These are phyloP conservation scores for Stagonosporopsis rhizophila DNA, from an alignment of 2,329 filamentous ascomycete species.

Conservation along the genomic window DNA sequence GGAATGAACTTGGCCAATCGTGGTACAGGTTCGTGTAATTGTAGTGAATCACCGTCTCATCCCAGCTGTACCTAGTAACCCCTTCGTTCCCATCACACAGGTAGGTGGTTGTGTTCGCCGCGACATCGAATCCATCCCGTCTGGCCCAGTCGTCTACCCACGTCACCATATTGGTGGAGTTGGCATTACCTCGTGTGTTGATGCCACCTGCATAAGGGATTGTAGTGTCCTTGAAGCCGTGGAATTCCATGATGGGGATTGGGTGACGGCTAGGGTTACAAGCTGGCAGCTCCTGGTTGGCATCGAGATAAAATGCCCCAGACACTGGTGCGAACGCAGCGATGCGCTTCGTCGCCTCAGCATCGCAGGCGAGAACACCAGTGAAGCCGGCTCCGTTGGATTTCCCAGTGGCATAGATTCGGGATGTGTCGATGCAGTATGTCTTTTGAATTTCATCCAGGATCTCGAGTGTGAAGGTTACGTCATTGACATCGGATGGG, in stretches of 20 bases:
- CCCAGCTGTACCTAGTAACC: slow-evolving; percentile 35
- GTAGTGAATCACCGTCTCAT: slow-evolving; percentile 50
- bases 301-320: slow-evolving; percentile 55
- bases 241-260: slow-evolving; percentile 55
- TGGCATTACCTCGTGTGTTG: slow-evolving; percentile 31
- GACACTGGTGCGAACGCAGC: slow-evolving; percentile 60
- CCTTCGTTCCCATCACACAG: slow-evolving; percentile 41
- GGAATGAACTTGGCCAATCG: slow-evolving; percentile 50
- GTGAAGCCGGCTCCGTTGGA: slow-evolving; percentile 64
- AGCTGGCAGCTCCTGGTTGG: slow-evolving; percentile 25
- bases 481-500: slow-evolving; percentile 51
- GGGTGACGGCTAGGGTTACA: slow-evolving; percentile 38
- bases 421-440: slow-evolving; percentile 56
- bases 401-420: slow-evolving; percentile 59
- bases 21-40: slow-evolving; percentile 49
- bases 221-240: slow-evolving; percentile 52
- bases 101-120: slow-evolving; percentile 34
- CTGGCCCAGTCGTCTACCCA: slow-evolving; percentile 51
- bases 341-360: slow-evolving; percentile 51
- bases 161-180: slow-evolving; percentile 25
- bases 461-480: slow-evolving; percentile 55
- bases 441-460: slow-evolving; percentile 48
- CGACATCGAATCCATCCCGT: slow-evolving; percentile 41
- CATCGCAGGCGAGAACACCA: slow-evolving; percentile 57
- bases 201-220: slow-evolving; percentile 52